These are phyloP conservation scores for Lyophyllum semitale DNA, from an alignment of 768 basidiomycete species.

Conservation along the genomic window DNA sequence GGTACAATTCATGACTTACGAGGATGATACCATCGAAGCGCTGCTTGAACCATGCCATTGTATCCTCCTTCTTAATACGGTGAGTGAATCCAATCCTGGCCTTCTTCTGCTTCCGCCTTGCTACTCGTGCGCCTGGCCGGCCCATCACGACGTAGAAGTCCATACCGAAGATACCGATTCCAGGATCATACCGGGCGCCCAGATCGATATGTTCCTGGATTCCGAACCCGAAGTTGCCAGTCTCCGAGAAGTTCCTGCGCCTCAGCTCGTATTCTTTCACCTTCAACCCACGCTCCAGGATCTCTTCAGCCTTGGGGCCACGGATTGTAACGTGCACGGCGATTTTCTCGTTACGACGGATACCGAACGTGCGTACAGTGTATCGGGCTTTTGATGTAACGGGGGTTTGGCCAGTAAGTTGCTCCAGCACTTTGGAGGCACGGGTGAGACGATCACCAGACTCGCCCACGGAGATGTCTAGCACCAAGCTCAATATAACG, in stretches of 20 bases:
- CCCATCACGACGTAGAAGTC: constrained; percentile 99
- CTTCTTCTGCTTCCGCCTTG: constrained; percentile 87
- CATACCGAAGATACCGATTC: constrained; percentile 99
- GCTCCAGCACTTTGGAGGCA: constrained; percentile 98
- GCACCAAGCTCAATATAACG: constrained; percentile 3
- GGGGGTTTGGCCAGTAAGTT: constrained; percentile 98
- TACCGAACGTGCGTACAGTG: constrained; percentile 98
- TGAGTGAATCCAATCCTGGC: constrained; percentile 86
- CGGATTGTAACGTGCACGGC: constrained; percentile 98
- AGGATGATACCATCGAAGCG: constrained; percentile 97
- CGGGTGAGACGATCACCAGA: constrained; percentile 98
- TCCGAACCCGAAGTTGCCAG: constrained; percentile 99
- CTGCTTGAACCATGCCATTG: constrained; percentile 99
- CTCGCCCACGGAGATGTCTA: constrained; percentile 99
- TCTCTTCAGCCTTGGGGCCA: constrained; percentile 99
- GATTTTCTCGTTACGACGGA: constrained; percentile 99
- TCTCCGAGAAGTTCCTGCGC: constrained; percentile 97
- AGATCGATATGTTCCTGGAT: constrained; percentile 99
- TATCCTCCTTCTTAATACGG: constrained; percentile 94
- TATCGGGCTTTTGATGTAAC: constrained; percentile 99
- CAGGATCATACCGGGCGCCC: constrained; percentile 97
- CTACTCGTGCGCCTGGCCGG: constrained; percentile 89
- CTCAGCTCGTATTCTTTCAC: constrained; percentile 99
- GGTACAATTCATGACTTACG: constrained; percentile 45
- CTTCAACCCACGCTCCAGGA: constrained; percentile 97